Evolutionary conservation across 2,329 filamentous ascomycete species (phyloP).

Genomic region (Ascochyta viciae-villosae): DNA sequence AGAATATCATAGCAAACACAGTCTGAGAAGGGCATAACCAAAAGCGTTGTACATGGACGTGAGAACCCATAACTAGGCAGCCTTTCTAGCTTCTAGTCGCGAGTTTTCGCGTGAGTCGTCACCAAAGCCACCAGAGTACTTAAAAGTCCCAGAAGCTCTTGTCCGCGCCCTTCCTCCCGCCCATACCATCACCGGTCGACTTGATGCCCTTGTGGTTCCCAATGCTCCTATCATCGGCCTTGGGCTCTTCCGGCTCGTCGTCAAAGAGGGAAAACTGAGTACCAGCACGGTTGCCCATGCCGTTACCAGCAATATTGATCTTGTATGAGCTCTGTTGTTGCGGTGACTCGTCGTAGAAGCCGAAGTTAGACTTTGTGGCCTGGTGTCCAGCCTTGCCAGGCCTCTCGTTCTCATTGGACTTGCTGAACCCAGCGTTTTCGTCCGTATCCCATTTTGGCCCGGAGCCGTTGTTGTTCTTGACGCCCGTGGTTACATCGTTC

Average conservation of each 20-base stretch:
- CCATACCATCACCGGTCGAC: constrained; percentile 49
- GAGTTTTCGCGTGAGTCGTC: not conserved
- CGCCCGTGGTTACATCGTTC: constrained; percentile 73
- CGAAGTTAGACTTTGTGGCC: constrained; percentile 57
- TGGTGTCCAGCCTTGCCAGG: constrained; percentile 64
- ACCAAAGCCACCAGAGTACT: not conserved
- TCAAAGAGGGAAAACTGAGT: constrained; percentile 50
- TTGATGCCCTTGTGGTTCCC: constrained; percentile 34
- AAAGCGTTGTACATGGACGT: constrained; percentile 3
- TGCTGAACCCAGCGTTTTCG: constrained; percentile 65
- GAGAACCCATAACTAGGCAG: too few species aligned
- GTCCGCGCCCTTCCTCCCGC: constrained; percentile 45
- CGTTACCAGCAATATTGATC: constrained; percentile 51
- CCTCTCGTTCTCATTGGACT: constrained; percentile 51
- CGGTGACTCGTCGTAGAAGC: constrained; percentile 39
- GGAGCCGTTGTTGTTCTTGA: constrained; percentile 78
- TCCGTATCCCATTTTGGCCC: constrained; percentile 78
- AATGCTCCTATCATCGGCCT: constrained; percentile 25
- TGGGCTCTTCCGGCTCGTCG: constrained; percentile 32
- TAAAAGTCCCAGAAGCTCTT: constrained; percentile 44
- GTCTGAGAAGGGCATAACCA: not conserved
- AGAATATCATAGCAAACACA: not conserved
- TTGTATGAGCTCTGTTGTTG: constrained; percentile 26
- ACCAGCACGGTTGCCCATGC: constrained; percentile 48
- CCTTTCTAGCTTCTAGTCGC: too few species aligned